Evolutionary conservation across 108 stramenopile species (phyloP), one percentile per base, ranked within the genome.

Genomic region (Parmales sp.): DNA sequence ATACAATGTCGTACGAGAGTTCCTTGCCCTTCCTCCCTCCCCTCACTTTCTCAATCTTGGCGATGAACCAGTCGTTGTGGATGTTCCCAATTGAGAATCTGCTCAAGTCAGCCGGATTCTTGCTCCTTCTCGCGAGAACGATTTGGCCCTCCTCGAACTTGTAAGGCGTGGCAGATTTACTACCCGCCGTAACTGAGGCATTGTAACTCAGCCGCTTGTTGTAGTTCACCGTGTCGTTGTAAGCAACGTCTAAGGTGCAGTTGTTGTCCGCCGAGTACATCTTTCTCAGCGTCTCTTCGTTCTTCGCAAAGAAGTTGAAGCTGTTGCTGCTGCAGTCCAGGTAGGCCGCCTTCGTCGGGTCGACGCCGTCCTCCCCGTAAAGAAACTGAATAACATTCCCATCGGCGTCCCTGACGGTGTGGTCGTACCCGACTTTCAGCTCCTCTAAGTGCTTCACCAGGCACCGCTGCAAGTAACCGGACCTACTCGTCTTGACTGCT

Each of bases 361-460:
- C 99, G 26, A 98, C 72, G 11, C 95, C 99, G 75, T 99, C 99
- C 69, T 98, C 99, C 11, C 99, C 99, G 65, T 99, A 99, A 8
- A 98, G 71, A 67, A 99, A 99, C 72, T 99, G 99, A 45, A 98
- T 81, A 23, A 99, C 93, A 43, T 91, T 86, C 49, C 96, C 96
- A 69, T 98, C 96, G 5, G 90, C 91, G 72, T 98, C 95, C 39
- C 99, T 84, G 22, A 99, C 99, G 23, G 97, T 99, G 66, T 85
- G 76, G 79, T 99, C 99, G 70, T 99, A 98, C 18, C 80, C 82
- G 1, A 99, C 94, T 67, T 84, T 88, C 49, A 95, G 71, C 54
- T 94, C 93, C 69, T 99, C 98, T 48, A 99, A 77, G 73, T 99
- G 98, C 79, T 96, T 98, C 39, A 99, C 89, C 6, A 99, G 83